A percentile compares a stretch with the other conserved stretches of the same genome.
Conservation (phyloP, 208 protist species). For the Zelonia costaricensis region DNA sequence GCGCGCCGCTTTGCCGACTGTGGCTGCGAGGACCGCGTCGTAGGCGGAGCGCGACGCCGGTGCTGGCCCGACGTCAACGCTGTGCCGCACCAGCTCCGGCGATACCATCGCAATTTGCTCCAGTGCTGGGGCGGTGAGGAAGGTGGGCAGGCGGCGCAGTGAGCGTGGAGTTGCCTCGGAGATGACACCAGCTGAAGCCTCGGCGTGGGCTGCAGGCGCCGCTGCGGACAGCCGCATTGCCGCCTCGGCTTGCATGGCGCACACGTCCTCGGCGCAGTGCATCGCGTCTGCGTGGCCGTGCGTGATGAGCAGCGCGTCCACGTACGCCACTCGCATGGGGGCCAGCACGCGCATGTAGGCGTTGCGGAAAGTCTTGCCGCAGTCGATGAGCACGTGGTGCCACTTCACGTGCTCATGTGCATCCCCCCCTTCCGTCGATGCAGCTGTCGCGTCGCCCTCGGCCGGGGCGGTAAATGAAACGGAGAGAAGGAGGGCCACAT, state of each 20-base stretch:
- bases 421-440: conserved; percentile 10
- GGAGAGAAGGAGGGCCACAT: conserved; percentile 77
- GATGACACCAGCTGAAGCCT: background rate
- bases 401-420: conserved; percentile 13
- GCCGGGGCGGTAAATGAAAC: conserved; percentile 14
- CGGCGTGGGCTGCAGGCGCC: conserved; percentile 4
- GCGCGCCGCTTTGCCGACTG: too few species aligned
- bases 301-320: conserved; percentile 88
- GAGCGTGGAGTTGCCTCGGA: conserved; percentile 5
- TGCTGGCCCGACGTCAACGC: conserved; percentile 26
- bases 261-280: conserved; percentile 85
- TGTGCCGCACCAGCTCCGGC: conserved; percentile 31
- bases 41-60: conserved; percentile 18
- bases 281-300: conserved; percentile 89
- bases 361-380: conserved; percentile 90
- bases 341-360: conserved; percentile 86
- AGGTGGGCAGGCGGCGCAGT: conserved; percentile 58
- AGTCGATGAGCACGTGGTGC: conserved; percentile 77
- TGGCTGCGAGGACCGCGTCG: too few species aligned
- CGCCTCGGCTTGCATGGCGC: conserved; percentile 68
- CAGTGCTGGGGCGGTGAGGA: conserved; percentile 51
- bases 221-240: background rate
- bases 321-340: conserved; percentile 38
- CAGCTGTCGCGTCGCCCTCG: conserved; percentile 5
- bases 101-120: conserved; percentile 55